Evolutionary conservation across 345 rosid genomes (phyloP).

Genomic region (Raphanus raphanistrum): DNA sequence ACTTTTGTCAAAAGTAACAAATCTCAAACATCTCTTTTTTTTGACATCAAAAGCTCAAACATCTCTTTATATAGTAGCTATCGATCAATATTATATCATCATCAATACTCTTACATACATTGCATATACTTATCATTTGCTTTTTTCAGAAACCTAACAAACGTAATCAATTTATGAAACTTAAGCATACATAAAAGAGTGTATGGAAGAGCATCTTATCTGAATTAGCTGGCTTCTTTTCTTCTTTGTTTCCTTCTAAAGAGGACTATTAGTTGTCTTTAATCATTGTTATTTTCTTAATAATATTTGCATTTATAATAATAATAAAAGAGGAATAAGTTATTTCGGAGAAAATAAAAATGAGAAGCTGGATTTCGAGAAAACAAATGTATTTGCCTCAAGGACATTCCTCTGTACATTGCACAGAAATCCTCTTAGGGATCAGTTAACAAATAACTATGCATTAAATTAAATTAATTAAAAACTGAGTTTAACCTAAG

Average conservation of each 20-base stretch:
- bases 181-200: background rate
- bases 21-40: background rate
- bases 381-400: slow-evolving; percentile 8
- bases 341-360: background rate
- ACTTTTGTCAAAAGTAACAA: background rate
- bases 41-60: too few species aligned
- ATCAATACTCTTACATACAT: background rate
- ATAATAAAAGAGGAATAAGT: background rate
- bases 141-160: background rate
- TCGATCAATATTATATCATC: too few species aligned
- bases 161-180: background rate
- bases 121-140: background rate
- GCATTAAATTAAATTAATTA: slow-evolving; percentile 3
- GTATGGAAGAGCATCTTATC: background rate
- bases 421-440: slow-evolving; percentile 41
- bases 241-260: slow-evolving; percentile 22
- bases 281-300: slow-evolving; percentile 23
- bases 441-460: slow-evolving; percentile 42
- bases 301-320: slow-evolving; percentile 8
- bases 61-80: background rate
- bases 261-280: slow-evolving; percentile 36
- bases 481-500: background rate
- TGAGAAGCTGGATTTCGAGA: slow-evolving; percentile 22
- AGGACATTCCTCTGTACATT: slow-evolving; percentile 40
- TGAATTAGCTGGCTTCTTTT: slow-evolving; percentile 7